Evolutionary conservation across 371 early-diverging fungal genomes (phyloP).

Genomic region (Capniomyces stellatus): DNA sequence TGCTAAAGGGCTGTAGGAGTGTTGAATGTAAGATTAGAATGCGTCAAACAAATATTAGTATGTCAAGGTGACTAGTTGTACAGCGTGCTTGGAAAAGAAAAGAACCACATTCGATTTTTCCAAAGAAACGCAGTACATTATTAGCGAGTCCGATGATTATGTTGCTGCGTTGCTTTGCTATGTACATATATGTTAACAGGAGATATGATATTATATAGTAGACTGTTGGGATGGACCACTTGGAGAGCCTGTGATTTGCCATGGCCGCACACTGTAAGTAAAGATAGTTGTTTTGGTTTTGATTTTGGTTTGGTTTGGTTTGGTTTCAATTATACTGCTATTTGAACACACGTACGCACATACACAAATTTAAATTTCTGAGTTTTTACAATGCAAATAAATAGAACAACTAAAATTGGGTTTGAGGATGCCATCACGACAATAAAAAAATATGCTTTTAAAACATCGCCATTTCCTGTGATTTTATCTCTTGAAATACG

Average conservation of each 20-base stretch:
- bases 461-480: slow-evolving; percentile 51
- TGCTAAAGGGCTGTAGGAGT: slow-evolving; percentile 65
- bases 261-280: slow-evolving; percentile 58
- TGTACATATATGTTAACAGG: not conserved
- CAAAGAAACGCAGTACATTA: too few relatives aligned
- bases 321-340: too few relatives aligned
- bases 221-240: slow-evolving; percentile 76
- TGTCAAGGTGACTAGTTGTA: too few relatives aligned
- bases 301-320: not conserved
- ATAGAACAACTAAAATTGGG: slow-evolving; percentile 43
- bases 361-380: not conserved
- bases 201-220: slow-evolving; percentile 26
- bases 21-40: slow-evolving; percentile 44
- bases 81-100: not conserved
- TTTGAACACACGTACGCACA: too few relatives aligned
- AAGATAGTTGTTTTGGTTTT: too few relatives aligned
- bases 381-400: not conserved
- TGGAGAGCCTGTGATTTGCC: slow-evolving; percentile 55
- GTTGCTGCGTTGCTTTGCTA: not conserved
- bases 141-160: too few relatives aligned
- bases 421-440: slow-evolving; percentile 61
- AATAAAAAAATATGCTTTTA: slow-evolving; percentile 61
- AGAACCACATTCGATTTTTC: not conserved
- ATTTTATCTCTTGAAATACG: slow-evolving; percentile 66
- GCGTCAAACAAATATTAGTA: too few relatives aligned